These are phyloP conservation scores for Suillus cothurnatus DNA, from an alignment of 768 basidiomycete genomes.

Conservation along the genomic window DNA sequence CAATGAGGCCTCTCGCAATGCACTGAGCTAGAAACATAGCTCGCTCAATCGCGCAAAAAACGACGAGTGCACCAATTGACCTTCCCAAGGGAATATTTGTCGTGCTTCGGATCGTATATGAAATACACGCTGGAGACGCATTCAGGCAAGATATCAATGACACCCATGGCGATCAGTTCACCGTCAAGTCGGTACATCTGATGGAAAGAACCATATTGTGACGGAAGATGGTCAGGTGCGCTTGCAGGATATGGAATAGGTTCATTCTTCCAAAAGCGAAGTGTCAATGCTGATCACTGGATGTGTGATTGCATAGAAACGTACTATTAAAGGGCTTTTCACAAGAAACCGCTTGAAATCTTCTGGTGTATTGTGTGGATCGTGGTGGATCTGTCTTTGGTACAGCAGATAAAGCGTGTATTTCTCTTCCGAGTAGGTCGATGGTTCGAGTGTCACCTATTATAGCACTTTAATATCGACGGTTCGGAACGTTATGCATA, in stretches of 20 bases:
- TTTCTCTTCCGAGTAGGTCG: constrained; percentile 80
- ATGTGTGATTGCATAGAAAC: constrained; percentile 21
- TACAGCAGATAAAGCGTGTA: constrained; percentile 77
- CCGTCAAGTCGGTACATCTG: constrained; percentile 86
- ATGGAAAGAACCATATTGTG: constrained; percentile 90
- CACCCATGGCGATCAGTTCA: constrained; percentile 79
- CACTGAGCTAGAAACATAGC: constrained; percentile 64
- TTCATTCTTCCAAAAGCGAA: constrained; percentile 43
- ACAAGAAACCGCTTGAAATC: constrained; percentile 80
- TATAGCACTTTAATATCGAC: not conserved
- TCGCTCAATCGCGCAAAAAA: not conserved
- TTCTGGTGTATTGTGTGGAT: constrained; percentile 48
- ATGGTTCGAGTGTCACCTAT: constrained; percentile 75
- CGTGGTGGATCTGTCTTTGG: constrained; percentile 78
- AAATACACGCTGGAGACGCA: constrained; percentile 91
- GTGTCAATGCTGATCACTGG: constrained; percentile 1
- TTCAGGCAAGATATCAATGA: constrained; percentile 86
- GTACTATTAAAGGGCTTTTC: constrained; percentile 70
- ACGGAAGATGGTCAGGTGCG: constrained; percentile 62
- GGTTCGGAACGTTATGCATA: not conserved
- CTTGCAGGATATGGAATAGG: constrained; percentile 57
- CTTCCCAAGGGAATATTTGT: constrained; percentile 77
- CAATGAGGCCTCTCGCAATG: constrained; percentile 77
- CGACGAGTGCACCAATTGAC: constrained; percentile 34
- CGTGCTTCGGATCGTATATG: constrained; percentile 77